Evolutionary conservation across 352 stramenopile genomes (phyloP).

Genomic region (Phytophthora pluvialis): DNA sequence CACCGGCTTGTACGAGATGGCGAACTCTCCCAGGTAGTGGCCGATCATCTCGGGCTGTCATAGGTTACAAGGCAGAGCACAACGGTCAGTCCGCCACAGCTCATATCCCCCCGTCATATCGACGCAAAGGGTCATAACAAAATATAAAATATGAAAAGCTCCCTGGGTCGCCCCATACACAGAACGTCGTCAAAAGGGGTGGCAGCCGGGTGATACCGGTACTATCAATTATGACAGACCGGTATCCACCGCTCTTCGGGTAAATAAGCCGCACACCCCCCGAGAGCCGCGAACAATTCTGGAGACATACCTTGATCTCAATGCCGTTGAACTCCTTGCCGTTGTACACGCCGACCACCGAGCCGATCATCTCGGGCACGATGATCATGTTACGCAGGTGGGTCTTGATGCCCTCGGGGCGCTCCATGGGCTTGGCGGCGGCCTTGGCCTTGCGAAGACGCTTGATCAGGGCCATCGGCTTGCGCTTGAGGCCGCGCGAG

Average conservation of each 20-base stretch:
- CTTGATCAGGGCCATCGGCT: slow-evolving; percentile 99
- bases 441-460: slow-evolving; percentile 99
- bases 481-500: slow-evolving; percentile 98
- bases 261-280: slow-evolving; percentile 75
- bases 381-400: slow-evolving; percentile 99
- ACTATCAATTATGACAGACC: slow-evolving; percentile 8
- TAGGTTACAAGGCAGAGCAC: slow-evolving; percentile 6
- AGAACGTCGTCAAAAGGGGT: slow-evolving; percentile 85
- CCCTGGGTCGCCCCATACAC: slow-evolving; percentile 91
- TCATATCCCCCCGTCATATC: neutral
- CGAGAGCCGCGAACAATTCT: slow-evolving; percentile 85
- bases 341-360: slow-evolving; percentile 99
- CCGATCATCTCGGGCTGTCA: slow-evolving; percentile 98
- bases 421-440: slow-evolving; percentile 96
- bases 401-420: slow-evolving; percentile 99
- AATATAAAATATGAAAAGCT: slow-evolving; percentile 44
- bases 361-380: slow-evolving; percentile 99
- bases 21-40: slow-evolving; percentile 99
- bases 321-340: slow-evolving; percentile 99
- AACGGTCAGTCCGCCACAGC: slow-evolving; percentile 29
- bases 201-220: slow-evolving; percentile 44
- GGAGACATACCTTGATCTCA: slow-evolving; percentile 98
- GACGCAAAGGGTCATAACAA: neutral
- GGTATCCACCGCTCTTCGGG: slow-evolving; percentile 62
- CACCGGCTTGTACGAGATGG: slow-evolving; percentile 99